Conservation (phyloP, 257 asterid genomes). For the Solanum raphanifolium region DNA sequence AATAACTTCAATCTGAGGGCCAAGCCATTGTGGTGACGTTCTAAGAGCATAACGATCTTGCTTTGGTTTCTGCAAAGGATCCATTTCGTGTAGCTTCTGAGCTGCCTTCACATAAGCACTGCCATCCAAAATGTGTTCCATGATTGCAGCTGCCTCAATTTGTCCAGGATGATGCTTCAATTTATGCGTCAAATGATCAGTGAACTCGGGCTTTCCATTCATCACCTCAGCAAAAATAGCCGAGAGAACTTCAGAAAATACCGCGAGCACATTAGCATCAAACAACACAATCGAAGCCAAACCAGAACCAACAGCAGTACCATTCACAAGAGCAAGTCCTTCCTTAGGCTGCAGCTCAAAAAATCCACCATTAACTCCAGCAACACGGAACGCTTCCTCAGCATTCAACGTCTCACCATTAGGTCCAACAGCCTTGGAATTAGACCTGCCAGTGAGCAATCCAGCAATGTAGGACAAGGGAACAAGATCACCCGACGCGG, state of each 20-base stretch:
- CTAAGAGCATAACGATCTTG: conserved; percentile 45
- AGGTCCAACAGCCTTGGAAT: conserved; percentile 40
- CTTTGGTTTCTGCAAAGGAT: conserved; percentile 41
- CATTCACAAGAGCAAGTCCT: conserved; percentile 46
- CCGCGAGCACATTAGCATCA: conserved; percentile 28
- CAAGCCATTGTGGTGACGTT: conserved; percentile 49
- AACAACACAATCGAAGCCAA: conserved; percentile 39
- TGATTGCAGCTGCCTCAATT: conserved; percentile 47
- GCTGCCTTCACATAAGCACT: conserved; percentile 34
- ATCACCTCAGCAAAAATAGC: conserved; percentile 50
- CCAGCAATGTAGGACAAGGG: conserved; percentile 49
- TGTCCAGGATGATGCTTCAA: conserved; percentile 49
- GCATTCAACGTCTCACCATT: conserved; percentile 27
- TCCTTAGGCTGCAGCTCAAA: conserved; percentile 47
- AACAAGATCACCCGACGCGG: conserved; percentile 44
- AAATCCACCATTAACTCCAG: conserved; percentile 24
- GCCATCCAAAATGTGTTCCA: conserved; percentile 44
- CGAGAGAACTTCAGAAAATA: conserved; percentile 30
- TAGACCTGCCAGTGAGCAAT: conserved; percentile 33
- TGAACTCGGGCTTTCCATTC: conserved; percentile 46
- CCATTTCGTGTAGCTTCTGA: conserved; percentile 32
- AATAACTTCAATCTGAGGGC: conserved; percentile 46
- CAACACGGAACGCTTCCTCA: conserved; percentile 29
- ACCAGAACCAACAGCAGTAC: conserved; percentile 49
- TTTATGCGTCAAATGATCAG: conserved; percentile 43